Evolutionary conservation across 1,284 basidiomycete genomes (phyloP).

Genomic region (Ustilago vetiveriae): DNA sequence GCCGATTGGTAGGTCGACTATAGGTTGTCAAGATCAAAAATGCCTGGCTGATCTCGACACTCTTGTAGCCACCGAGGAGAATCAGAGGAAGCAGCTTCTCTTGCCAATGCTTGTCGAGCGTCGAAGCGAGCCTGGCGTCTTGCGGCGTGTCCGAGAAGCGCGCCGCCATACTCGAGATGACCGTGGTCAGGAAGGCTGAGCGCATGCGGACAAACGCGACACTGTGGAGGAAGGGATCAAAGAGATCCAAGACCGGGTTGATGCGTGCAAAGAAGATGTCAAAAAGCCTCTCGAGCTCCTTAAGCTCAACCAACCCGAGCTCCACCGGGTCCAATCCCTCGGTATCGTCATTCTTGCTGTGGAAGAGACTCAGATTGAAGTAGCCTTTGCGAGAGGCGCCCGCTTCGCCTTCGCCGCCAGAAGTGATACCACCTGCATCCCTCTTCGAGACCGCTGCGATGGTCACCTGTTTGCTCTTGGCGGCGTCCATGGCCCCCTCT

Average conservation of each 20-base stretch:
- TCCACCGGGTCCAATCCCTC: conserved; percentile 51
- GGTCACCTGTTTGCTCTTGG: conserved; percentile 46
- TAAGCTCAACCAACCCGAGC: conserved; percentile 45
- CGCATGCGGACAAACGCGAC: conserved; percentile 55
- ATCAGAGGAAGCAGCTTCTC: conserved; percentile 56
- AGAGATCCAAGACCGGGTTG: conserved; percentile 56
- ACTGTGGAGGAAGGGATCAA: conserved; percentile 59
- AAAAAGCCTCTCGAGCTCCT: conserved; percentile 55
- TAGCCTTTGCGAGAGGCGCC: conserved; percentile 58
- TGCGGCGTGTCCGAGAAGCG: conserved; percentile 49
- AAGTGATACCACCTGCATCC: conserved; percentile 32
- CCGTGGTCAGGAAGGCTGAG: conserved; percentile 56
- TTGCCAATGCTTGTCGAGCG: conserved; percentile 52
- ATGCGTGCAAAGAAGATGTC: conserved; percentile 60
- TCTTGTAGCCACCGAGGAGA: conserved; percentile 57
- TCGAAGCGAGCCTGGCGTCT: conserved; percentile 52
- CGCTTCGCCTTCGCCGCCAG: conserved; percentile 43
- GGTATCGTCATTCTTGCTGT: conserved; percentile 57
- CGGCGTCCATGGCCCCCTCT: conserved; percentile 10
- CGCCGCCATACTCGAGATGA: conserved; percentile 54
- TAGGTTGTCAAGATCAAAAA: conserved; percentile 57
- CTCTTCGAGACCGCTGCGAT: conserved; percentile 21
- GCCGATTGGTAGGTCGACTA: conserved; percentile 52
- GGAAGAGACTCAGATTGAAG: conserved; percentile 55
- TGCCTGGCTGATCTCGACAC: conserved; percentile 58